Base-by-base conservation (phyloP, 805 yeast species). In the Ogataea ramenticola region DNA sequence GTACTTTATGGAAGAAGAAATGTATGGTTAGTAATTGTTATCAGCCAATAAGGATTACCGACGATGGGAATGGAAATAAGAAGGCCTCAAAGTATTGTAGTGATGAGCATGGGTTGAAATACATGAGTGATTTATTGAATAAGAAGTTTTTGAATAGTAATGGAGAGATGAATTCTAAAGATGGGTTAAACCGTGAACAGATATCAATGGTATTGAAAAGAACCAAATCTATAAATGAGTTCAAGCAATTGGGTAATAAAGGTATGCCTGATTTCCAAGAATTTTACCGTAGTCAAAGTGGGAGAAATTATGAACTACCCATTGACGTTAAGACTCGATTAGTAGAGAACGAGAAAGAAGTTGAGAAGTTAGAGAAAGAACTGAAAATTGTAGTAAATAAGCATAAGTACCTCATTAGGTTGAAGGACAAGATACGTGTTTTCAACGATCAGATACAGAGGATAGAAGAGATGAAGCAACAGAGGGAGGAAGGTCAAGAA, bases 1-100 rank as follows among this genome's bases (percentile, higher is more conserved):
- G 51, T 26, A 77, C 91, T 0, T 49, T 71, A 15, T 89, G 91
- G 91, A 84, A 82, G 60, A 71, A 83, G 35, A 84, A 83, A 55
- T 89, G 97, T 58, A 70, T 91, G 24, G 43, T 84, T 12, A 55
- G 60, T 1, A 59, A 56, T 1, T 89, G 97, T 56, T 70, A 54
- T 40, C 65, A 70, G 34, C 82, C 89, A 0, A 76, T 80, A 4
- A 44, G 43, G n/a, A 47, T 57, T 1, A 35, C 32, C 16, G 46
- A 37, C 14, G 32, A 20, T 26, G 39, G 21, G 3, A 14, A 21
- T 14, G 57, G 44, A 9, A 41, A 47, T 3, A 62, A 57, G 1
- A 53, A 56, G 20, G 62, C 60, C 39, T 77, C 88, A 30, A 87
- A 89, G 59, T 89, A 85, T 57, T 89, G 97, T 58, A 64, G 78